These are phyloP conservation scores for Rhinocladiella similis DNA, from an alignment of 2,329 filamentous ascomycete species.

Conservation along the genomic window DNA sequence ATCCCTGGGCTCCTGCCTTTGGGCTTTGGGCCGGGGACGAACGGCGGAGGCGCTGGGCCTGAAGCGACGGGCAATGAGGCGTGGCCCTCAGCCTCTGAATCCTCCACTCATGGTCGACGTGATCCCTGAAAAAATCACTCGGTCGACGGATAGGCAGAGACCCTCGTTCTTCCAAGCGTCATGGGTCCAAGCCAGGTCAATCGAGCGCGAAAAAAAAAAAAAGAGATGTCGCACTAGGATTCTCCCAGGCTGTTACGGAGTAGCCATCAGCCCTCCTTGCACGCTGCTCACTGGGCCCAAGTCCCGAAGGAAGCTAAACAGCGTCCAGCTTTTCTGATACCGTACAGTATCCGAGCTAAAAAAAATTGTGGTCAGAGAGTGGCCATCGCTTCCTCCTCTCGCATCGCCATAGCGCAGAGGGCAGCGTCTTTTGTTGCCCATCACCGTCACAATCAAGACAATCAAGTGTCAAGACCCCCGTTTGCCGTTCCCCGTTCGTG, in stretches of 20 bases:
- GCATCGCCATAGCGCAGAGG: not conserved
- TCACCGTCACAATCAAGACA: conserved; percentile 2
- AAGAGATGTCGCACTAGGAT: not conserved
- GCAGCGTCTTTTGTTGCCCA: not conserved
- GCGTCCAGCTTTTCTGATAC: not conserved
- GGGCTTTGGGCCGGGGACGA: not conserved
- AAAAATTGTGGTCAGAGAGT: conserved; percentile 1
- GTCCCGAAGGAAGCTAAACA: conserved; percentile 1
- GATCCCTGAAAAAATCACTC: not conserved
- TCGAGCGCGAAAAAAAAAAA: too few relatives aligned
- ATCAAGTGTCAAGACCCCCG: conserved; percentile 11
- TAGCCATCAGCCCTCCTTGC: too few relatives aligned
- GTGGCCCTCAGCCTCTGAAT: not conserved
- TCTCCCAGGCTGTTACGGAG: not conserved
- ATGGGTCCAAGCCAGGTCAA: conserved; percentile 1
- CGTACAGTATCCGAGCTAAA: conserved; percentile 1
- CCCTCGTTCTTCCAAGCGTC: conserved; percentile 1
- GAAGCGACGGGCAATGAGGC: not conserved
- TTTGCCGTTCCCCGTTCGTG: conserved; percentile 21
- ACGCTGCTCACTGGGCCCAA: not conserved
- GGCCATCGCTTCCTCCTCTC: conserved; percentile 2
- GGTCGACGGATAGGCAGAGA: not conserved
- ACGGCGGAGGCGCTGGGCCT: not conserved
- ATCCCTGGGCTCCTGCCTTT: not conserved
- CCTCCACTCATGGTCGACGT: not conserved